phyloP scores from a whole-genome alignment of 164 flowering plant species.

The Annona squamosa region DNA sequence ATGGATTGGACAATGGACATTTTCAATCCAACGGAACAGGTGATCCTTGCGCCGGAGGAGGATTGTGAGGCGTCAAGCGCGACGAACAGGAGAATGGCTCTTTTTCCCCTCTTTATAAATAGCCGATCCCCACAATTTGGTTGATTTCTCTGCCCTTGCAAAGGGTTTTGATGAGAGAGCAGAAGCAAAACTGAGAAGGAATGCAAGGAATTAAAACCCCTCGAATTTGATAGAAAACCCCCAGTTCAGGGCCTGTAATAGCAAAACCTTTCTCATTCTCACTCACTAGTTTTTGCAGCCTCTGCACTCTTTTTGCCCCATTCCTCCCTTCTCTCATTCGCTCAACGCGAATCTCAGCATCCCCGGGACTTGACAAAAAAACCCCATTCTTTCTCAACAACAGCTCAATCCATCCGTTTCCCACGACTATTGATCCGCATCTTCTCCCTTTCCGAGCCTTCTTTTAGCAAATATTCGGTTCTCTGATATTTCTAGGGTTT shows the following conservation, averaged over 20 bases:
- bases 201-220: background rate
- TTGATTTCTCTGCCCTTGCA: conserved; percentile 5
- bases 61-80: background rate
- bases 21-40: too few species aligned
- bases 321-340: background rate
- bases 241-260: background rate
- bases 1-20: too few species aligned
- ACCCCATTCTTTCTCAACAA: background rate
- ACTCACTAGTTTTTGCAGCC: too few species aligned
- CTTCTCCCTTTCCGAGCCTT: conserved; percentile 2
- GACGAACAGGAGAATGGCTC: background rate
- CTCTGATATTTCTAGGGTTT: conserved; percentile 4
- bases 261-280: background rate
- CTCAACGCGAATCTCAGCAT: background rate
- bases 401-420: background rate
- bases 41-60: too few species aligned
- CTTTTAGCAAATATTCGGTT: background rate
- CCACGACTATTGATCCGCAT: background rate
- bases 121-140: background rate
- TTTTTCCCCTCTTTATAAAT: conserved; percentile 9
- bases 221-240: conserved; percentile 2
- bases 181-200: background rate
- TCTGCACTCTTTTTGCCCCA: background rate
- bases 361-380: background rate
- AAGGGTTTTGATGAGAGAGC: background rate